phyloP scores from a whole-genome alignment of 352 stramenopile genomes.

The Globisporangium iwayamae region DNA sequence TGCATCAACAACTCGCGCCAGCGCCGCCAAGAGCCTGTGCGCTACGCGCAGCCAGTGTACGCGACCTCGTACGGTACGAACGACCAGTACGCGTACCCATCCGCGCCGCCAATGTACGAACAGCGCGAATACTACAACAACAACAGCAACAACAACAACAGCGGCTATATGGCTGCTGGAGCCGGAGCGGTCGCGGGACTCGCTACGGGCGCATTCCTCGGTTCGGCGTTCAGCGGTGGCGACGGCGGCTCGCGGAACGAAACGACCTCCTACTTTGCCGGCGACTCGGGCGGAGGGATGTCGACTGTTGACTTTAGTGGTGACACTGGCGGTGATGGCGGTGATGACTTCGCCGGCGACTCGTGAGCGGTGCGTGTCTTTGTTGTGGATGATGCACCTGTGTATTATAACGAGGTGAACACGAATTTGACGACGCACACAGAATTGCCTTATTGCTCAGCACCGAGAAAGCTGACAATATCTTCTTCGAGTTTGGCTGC shows the following conservation, averaged over 20 bases:
- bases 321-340: conserved; percentile 45
- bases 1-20: conserved; percentile 22
- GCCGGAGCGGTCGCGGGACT: conserved; percentile 47
- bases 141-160: conserved; percentile 12
- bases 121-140: conserved; percentile 16
- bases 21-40: conserved; percentile 24
- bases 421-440: no score
- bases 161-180: conserved; percentile 33
- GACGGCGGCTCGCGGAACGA: conserved; percentile 14
- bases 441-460: no score
- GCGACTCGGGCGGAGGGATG: conserved; percentile 26
- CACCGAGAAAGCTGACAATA: no score
- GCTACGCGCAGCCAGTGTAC: conserved; percentile 31
- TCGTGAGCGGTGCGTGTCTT: conserved; percentile 23
- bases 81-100: conserved; percentile 43
- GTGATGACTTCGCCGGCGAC: conserved; percentile 46
- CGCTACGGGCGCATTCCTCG: conserved; percentile 41
- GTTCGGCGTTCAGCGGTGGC: conserved; percentile 35
- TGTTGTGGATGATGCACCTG: not conserved
- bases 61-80: conserved; percentile 7
- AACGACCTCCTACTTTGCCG: conserved; percentile 34
- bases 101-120: conserved; percentile 31
- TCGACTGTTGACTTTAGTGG: conserved; percentile 52
- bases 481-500: no score
- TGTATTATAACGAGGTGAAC: not conserved